Conservation (phyloP, 2,329 filamentous ascomycete genomes). For the Colletotrichum sansevieriae region DNA sequence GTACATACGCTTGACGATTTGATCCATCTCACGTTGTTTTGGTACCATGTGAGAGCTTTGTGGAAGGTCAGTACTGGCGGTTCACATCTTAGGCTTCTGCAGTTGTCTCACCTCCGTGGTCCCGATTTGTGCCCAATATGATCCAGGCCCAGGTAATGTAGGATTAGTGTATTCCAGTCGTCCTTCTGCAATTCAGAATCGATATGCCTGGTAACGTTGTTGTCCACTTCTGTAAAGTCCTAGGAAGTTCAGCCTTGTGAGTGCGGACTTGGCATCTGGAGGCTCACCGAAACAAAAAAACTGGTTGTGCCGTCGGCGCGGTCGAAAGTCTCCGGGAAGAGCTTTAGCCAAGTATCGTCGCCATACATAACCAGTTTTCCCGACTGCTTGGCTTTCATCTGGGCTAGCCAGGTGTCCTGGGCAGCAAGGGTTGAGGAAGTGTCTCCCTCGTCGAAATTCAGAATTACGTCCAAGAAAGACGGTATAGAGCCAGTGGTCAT, state of each 20-base stretch:
- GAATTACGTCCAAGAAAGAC: conserved; percentile 95
- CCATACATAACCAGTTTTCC: conserved; percentile 94
- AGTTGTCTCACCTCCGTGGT: conserved; percentile 74
- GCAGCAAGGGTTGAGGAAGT: conserved; percentile 87
- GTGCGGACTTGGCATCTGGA: conserved; percentile 44
- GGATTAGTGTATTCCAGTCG: conserved; percentile 94
- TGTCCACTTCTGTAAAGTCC: conserved; percentile 98
- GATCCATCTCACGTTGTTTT: conserved; percentile 96
- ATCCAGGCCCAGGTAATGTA: conserved; percentile 96
- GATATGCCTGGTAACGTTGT: conserved; percentile 95
- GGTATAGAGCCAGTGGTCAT: conserved; percentile 98
- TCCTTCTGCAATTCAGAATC: conserved; percentile 77
- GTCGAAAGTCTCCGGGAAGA: conserved; percentile 91
- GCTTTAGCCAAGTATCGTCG: conserved; percentile 97
- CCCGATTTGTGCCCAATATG: conserved; percentile 98
- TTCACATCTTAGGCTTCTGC: not conserved
- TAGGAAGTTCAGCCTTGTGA: conserved; percentile 53
- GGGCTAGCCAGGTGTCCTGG: conserved; percentile 96
- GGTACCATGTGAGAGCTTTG: conserved; percentile 87
- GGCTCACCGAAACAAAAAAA: conserved; percentile 94
- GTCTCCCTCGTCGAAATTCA: conserved; percentile 96
- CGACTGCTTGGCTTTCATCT: conserved; percentile 80
- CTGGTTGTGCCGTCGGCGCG: conserved; percentile 93
- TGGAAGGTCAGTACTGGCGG: conserved; percentile 1
- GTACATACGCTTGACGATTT: conserved; percentile 82